Percentiles rank a stretch among this genome's conserved stretches.
These are phyloP conservation scores for Dendrobium officinale DNA, from an alignment of 106 monocot genomes.

Conservation along the genomic window DNA sequence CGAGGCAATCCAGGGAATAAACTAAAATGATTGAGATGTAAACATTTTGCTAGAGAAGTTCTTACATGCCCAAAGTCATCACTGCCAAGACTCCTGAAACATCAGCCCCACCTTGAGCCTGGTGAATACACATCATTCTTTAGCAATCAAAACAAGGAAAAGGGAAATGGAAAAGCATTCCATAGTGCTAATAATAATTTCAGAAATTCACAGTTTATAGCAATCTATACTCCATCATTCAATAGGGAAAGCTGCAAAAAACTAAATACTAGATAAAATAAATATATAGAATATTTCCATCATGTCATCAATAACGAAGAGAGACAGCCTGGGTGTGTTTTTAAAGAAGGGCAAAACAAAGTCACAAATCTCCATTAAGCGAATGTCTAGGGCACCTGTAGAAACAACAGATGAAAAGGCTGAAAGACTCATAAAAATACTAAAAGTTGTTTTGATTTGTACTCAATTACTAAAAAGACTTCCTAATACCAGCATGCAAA, in stretches of 20 bases:
- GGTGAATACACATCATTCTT: neutral
- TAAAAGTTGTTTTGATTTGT: neutral
- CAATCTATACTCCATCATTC: neutral
- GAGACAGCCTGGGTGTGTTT: neutral
- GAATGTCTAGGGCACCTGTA: neutral
- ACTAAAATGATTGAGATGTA: neutral
- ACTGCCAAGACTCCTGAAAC: slow-evolving; percentile 94
- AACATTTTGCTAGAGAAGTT: slow-evolving; percentile 14
- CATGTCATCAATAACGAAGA: neutral
- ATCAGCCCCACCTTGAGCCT: slow-evolving; percentile 86
- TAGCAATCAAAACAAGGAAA: neutral
- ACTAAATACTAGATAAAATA: neutral
- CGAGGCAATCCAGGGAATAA: slow-evolving; percentile 8
- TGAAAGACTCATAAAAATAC: neutral
- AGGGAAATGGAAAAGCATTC: neutral
- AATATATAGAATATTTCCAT: neutral
- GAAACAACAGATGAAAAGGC: neutral
- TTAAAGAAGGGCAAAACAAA: neutral
- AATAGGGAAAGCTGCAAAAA: neutral
- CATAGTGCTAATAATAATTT: neutral
- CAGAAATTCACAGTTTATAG: neutral
- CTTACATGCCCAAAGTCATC: slow-evolving; percentile 98
- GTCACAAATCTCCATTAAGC: neutral
- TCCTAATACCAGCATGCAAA: neutral
- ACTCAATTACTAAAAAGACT: neutral